Evolutionary conservation across 768 basidiomycete genomes (phyloP).

Genomic region (Boletus sensibilis): DNA sequence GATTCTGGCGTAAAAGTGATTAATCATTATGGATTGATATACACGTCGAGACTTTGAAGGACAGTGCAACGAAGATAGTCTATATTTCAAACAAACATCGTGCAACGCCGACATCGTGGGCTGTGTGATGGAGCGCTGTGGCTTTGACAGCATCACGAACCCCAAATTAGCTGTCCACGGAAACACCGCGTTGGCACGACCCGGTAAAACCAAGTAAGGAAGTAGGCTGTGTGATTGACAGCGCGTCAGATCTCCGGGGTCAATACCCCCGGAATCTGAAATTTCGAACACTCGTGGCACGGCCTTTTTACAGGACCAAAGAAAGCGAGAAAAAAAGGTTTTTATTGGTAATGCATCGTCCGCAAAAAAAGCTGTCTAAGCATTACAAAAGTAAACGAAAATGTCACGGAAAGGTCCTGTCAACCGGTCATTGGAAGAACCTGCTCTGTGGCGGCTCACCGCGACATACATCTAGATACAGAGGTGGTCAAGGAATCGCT

Average conservation of each 20-base stretch:
- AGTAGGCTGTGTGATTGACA: background rate
- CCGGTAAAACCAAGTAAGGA: background rate
- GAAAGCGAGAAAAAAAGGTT: background rate
- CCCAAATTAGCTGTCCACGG: too few relatives aligned
- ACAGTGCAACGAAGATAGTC: background rate
- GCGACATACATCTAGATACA: slow-evolving; percentile 11
- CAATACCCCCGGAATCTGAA: background rate
- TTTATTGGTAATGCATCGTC: background rate
- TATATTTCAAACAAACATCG: too few relatives aligned
- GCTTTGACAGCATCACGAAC: too few relatives aligned
- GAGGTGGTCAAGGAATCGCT: background rate
- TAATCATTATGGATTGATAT: background rate
- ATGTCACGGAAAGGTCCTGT: background rate
- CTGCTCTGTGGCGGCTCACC: background rate
- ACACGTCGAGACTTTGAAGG: too few relatives aligned
- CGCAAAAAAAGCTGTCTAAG: background rate
- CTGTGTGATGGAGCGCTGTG: too few relatives aligned
- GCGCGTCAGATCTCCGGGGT: background rate
- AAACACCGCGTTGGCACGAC: background rate
- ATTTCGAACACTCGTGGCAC: too few relatives aligned
- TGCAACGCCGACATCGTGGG: too few relatives aligned
- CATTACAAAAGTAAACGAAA: slow-evolving; percentile 1
- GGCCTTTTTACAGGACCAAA: background rate
- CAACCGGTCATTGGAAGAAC: background rate
- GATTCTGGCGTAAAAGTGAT: background rate